Evolutionary conservation across 2,329 filamentous ascomycete species (phyloP).

Genomic region (Alternaria brassicicola): DNA sequence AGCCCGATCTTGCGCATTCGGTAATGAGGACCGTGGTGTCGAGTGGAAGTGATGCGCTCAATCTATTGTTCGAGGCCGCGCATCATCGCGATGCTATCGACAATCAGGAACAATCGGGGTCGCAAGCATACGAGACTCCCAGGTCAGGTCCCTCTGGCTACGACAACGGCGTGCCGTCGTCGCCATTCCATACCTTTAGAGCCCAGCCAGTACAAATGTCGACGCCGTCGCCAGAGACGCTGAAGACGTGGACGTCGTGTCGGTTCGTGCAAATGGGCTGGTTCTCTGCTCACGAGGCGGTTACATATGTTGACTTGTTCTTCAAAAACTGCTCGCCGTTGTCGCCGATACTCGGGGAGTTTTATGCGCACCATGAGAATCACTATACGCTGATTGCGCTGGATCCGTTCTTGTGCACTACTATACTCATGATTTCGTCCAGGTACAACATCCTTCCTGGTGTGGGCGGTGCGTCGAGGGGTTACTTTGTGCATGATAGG

Average conservation of each 20-base stretch:
- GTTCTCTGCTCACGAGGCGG: slow-evolving; percentile 61
- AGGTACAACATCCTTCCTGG: slow-evolving; percentile 54
- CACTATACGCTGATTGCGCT: slow-evolving; percentile 57
- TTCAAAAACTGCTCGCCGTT: slow-evolving; percentile 59
- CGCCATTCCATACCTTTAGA: slow-evolving; percentile 42
- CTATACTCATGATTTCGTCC: slow-evolving; percentile 62
- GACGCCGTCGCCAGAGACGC: slow-evolving; percentile 47
- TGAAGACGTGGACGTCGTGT: slow-evolving; percentile 57
- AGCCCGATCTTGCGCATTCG: slow-evolving; percentile 47
- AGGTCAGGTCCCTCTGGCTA: slow-evolving; percentile 38
- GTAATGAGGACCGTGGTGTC: slow-evolving; percentile 59
- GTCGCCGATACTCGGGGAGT: slow-evolving; percentile 58
- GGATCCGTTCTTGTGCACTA: slow-evolving; percentile 60
- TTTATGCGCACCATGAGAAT: slow-evolving; percentile 57
- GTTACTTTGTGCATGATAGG: slow-evolving; percentile 60
- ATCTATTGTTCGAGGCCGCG: slow-evolving; percentile 60
- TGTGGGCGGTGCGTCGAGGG: slow-evolving; percentile 53
- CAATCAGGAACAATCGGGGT: slow-evolving; percentile 39
- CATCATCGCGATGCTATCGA: slow-evolving; percentile 47
- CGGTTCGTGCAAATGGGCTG: slow-evolving; percentile 63
- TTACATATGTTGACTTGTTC: slow-evolving; percentile 60
- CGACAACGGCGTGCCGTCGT: slow-evolving; percentile 29
- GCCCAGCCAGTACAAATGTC: slow-evolving; percentile 49
- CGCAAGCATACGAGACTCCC: slow-evolving; percentile 49
- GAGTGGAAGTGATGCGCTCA: slow-evolving; percentile 60